Evolutionary conservation across 2,329 filamentous ascomycete genomes (phyloP), one percentile per base, ranked within the genome.

Genomic region (Esteya vermicola): DNA sequence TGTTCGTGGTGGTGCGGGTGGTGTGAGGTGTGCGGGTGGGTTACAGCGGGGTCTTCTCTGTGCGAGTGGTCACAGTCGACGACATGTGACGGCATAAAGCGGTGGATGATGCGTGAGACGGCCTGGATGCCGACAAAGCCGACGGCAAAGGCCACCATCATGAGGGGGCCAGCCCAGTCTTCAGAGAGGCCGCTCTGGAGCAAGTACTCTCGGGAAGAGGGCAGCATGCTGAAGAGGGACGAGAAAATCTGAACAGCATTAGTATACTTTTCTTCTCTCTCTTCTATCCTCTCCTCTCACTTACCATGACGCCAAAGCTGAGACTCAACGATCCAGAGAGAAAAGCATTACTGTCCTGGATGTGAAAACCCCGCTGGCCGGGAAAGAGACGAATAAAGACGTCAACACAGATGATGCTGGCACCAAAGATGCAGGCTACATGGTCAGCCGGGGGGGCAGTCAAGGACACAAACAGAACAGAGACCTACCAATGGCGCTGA

Each of bases 251-350:
- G 51, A 5, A n/a, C n/a, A n/a, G n/a, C n/a, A n/a, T n/a, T n/a
- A n/a, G n/a, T n/a, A n/a, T n/a, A n/a, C n/a, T n/a, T n/a, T n/a
- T n/a, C n/a, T n/a, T n/a, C n/a, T n/a, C n/a, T n/a, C n/a, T n/a
- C n/a, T n/a, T n/a, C n/a, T n/a, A n/a, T n/a, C n/a, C n/a, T n/a
- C n/a, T n/a, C n/a, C n/a, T n/a, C n/a, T n/a, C n/a, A 34, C 74
- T 48, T 59, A 94, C 88, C 86, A 98, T 93, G 34, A 96, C 88
- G 33, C 91, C 89, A 50, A 94, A 94, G 56, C 86, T 95, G 47
- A 98, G 62, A 59, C 88, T 94, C 45, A 96, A 62, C 0, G 89
- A 95, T 19, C 78, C 77, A 1, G 88, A 88, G 5, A 95, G 68
- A 56, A 98, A 98, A 19, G 68, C 68, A 63, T 84, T 89, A 61